Base-by-base conservation (phyloP, 352 stramenopile genomes). In the Phytophthora litchii region DNA sequence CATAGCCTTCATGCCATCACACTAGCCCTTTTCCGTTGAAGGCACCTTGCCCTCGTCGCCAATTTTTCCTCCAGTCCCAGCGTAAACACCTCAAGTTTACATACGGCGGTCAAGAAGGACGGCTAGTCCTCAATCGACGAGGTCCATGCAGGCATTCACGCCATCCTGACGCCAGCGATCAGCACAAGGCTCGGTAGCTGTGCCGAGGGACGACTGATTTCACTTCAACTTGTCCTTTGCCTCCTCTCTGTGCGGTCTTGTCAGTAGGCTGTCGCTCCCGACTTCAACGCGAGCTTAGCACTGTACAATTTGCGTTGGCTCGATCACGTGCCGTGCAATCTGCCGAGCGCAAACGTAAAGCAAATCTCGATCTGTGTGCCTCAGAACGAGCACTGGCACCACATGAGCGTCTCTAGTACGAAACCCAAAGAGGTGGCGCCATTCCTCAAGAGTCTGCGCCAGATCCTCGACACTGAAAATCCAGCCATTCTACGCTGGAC, bases 361-460 rank as follows among this genome's bases (percentile, higher is more conserved):
- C 56, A 64, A 64, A 64, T 64, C 56, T 40, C 48, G 32, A n/a
- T 12, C 23, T 3, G 23, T 17, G 45, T 64, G 54, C 54, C 29
- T 62, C 45, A 48, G 54, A 55, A 49, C n/a, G n/a, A n/a, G n/a
- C n/a, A n/a, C 50, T 27, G 19, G 14, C 16, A 44, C 16, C 25
- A 17, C 35, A 55, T 27, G 10, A 57, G 23, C 37, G 29, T 9
- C 29, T 27, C 5, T 3, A 34, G 10, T 34, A 11, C 29, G 3
- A 41, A 49, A 31, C 29, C 50, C 59, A 81, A 83, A 54, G 78
- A 89, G 37, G 70, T 89, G 32, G 80, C 83, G 42, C 83, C 83
- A 42, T 92, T 92, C 59, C 79, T 92, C 45, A 74, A 73, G 47
- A 88, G 71, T 35, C 58, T 92, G 17, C 77, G 80, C 44, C 54